Percentiles rank a stretch among this genome's conserved stretches.
Conservation (phyloP, 2,329 filamentous ascomycete species). For the Botrytis medusae region DNA sequence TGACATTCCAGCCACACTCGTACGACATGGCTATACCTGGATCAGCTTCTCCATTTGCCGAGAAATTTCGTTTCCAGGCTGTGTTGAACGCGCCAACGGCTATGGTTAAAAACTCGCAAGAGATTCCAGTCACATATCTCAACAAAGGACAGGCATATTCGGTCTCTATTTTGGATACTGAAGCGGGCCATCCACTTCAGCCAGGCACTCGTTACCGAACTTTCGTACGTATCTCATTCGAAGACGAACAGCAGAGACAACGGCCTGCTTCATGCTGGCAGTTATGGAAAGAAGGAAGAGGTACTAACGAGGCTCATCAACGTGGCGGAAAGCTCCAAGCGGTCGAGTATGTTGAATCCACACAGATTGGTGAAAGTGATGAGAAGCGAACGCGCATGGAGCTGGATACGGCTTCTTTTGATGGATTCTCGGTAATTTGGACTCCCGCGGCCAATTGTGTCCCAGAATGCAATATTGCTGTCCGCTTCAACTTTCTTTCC, state of each 20-base stretch:
- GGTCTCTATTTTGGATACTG: slow-evolving; percentile 78
- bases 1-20: slow-evolving; percentile 57
- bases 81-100: slow-evolving; percentile 92
- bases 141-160: slow-evolving; percentile 97
- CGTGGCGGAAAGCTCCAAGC: slow-evolving; percentile 89
- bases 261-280: slow-evolving; percentile 84
- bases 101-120: slow-evolving; percentile 86
- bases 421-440: slow-evolving; percentile 92
- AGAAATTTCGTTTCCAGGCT: slow-evolving; percentile 85
- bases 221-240: slow-evolving; percentile 92
- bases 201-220: slow-evolving; percentile 77
- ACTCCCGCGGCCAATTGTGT: slow-evolving; percentile 67
- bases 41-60: slow-evolving; percentile 53
- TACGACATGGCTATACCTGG: slow-evolving; percentile 49
- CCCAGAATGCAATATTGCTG: slow-evolving; percentile 80
- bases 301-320: slow-evolving; percentile 94
- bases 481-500: slow-evolving; percentile 97
- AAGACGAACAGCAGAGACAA: slow-evolving; percentile 88
- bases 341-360: slow-evolving; percentile 83
- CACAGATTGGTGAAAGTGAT: slow-evolving; percentile 59
- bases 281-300: slow-evolving; percentile 92
- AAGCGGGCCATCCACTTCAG: slow-evolving; percentile 56
- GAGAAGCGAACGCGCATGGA: slow-evolving; percentile 68
- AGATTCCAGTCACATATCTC: slow-evolving; percentile 95
- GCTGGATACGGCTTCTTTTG: slow-evolving; percentile 77